Percentiles rank a stretch among this genome's conserved stretches.
These are phyloP conservation scores for Candida parachauliodes DNA, from an alignment of 805 yeast species.

Conservation along the genomic window DNA sequence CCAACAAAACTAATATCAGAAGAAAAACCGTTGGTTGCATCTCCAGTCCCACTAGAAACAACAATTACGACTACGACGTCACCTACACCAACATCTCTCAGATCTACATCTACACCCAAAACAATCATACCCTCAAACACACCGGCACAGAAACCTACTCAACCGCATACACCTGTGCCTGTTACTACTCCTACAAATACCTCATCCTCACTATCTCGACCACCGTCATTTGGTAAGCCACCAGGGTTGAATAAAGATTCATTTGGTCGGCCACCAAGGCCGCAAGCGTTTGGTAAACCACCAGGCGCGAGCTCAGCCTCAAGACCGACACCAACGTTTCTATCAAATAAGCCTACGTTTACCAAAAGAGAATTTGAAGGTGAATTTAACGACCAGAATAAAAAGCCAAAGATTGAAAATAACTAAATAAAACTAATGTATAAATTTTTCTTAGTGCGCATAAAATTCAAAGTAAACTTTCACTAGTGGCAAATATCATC, in stretches of 20 bases:
- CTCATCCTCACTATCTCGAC: slow-evolving; percentile 15
- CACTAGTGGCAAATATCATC: slow-evolving; percentile 7
- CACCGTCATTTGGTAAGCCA: slow-evolving; percentile 26
- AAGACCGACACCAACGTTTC: slow-evolving; percentile 34
- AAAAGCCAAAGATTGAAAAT: slow-evolving; percentile 8
- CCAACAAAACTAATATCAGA: slow-evolving; percentile 2
- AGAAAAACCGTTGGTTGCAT: background rate
- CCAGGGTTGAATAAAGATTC: slow-evolving; percentile 20
- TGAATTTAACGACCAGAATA: slow-evolving; percentile 8
- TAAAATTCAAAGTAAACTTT: background rate
- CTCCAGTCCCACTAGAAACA: background rate
- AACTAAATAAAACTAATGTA: slow-evolving; percentile 1
- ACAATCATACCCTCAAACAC: background rate
- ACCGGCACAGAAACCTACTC: slow-evolving; percentile 2
- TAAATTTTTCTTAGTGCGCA: slow-evolving; percentile 2
- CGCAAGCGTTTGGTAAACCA: slow-evolving; percentile 28
- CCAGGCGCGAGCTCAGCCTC: slow-evolving; percentile 18
- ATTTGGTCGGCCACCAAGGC: slow-evolving; percentile 26
- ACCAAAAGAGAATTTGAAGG: slow-evolving; percentile 11
- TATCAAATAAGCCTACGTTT: slow-evolving; percentile 29
- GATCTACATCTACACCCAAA: background rate
- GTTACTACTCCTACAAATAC: slow-evolving; percentile 10
- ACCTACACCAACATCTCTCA: slow-evolving; percentile 4
- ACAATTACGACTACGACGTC: too few species aligned
- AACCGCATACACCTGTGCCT: slow-evolving; percentile 1